Evolutionary conservation across 345 rosid species (phyloP).

Genomic region (Heritiera littoralis): DNA sequence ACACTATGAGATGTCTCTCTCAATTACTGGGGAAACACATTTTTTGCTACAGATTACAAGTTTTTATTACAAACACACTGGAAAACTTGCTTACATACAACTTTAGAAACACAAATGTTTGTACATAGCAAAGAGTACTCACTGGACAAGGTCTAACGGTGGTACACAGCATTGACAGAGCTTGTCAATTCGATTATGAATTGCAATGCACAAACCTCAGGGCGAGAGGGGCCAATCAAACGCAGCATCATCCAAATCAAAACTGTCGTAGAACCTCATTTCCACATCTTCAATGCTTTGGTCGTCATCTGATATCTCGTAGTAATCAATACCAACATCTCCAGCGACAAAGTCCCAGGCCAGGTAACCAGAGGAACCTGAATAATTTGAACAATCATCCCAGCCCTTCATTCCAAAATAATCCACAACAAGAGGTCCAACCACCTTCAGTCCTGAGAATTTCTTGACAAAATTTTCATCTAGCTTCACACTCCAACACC

Average conservation of each 20-base stretch:
- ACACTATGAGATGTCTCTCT: background rate
- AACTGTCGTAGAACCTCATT: constrained; percentile 31
- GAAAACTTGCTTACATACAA: constrained; percentile 9
- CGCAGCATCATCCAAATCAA: constrained; percentile 26
- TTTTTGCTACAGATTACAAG: constrained; percentile 11
- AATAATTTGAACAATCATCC: constrained; percentile 34
- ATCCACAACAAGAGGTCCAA: constrained; percentile 30
- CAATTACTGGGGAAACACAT: constrained; percentile 5
- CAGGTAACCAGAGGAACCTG: constrained; percentile 33
- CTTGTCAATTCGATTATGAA: constrained; percentile 10
- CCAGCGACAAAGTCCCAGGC: constrained; percentile 32
- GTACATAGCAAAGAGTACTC: background rate
- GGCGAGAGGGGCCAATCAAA: constrained; percentile 36
- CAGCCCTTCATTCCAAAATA: constrained; percentile 29
- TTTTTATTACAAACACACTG: constrained; percentile 16
- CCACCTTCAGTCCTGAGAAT: constrained; percentile 29
- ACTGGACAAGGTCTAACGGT: background rate
- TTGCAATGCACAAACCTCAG: constrained; percentile 3
- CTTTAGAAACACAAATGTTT: constrained; percentile 8
- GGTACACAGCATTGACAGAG: background rate
- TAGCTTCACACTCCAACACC: constrained; percentile 34
- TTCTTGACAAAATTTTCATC: constrained; percentile 26
- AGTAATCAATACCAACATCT: constrained; percentile 21
- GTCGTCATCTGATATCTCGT: constrained; percentile 28
- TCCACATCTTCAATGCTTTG: constrained; percentile 32